These are phyloP conservation scores for Harringtonia aguacate DNA, from an alignment of 2,329 filamentous ascomycete species.

Conservation along the genomic window DNA sequence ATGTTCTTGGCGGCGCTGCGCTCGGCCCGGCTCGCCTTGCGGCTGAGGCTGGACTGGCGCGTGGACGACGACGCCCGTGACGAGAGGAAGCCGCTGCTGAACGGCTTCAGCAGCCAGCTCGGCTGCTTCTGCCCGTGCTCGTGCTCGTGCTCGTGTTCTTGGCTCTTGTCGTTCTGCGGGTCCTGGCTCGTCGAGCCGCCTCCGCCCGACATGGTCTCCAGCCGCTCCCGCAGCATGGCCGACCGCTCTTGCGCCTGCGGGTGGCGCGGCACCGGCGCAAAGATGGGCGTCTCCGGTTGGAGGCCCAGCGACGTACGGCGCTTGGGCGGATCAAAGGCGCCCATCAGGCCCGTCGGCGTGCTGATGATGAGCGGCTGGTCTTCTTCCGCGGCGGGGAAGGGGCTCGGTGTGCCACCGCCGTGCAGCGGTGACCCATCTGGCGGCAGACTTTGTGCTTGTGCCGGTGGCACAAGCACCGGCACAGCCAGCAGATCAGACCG, in stretches of 20 bases:
- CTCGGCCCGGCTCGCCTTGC: constrained; percentile 44
- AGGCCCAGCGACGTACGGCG: constrained; percentile 21
- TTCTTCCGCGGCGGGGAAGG: background rate
- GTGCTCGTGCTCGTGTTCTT: background rate
- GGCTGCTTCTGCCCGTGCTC: background rate
- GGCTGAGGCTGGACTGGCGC: constrained; percentile 29
- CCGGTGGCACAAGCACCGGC: background rate
- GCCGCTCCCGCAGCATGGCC: constrained; percentile 30
- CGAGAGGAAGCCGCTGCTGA: constrained; percentile 8
- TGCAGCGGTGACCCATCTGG: constrained; percentile 7
- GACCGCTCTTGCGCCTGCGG: constrained; percentile 27
- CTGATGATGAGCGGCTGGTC: constrained; percentile 51
- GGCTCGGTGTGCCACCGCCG: background rate
- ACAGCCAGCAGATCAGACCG: background rate
- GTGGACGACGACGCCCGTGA: constrained; percentile 20
- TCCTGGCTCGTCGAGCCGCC: no score
- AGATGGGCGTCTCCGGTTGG: constrained; percentile 32
- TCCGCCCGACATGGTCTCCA: constrained; percentile 46
- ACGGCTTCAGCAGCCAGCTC: constrained; percentile 13
- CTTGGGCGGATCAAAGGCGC: constrained; percentile 37
- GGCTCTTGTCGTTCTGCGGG: no score
- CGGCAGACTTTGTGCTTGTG: constrained; percentile 6
- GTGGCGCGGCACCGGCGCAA: constrained; percentile 42
- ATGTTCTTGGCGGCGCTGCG: constrained; percentile 53
- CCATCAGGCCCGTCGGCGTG: constrained; percentile 43